A percentile compares a stretch with the other conserved stretches of the same genome.
These are phyloP conservation scores for Seminavis robusta DNA, from an alignment of 108 stramenopile genomes.

Conservation along the genomic window DNA sequence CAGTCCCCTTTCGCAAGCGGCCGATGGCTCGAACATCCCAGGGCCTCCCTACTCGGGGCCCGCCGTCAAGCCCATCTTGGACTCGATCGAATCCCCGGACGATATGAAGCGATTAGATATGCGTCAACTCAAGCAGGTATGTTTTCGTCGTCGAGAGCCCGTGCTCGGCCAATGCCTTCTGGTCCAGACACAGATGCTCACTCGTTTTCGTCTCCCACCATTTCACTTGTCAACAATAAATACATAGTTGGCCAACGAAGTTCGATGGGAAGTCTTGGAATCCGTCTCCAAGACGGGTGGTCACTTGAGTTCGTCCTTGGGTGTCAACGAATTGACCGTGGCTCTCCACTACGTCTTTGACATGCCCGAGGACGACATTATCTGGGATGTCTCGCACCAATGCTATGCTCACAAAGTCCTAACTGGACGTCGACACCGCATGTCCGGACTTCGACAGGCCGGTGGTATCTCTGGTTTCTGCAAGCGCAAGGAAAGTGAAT, in stretches of 20 bases:
- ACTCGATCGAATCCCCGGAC: conserved; percentile 71
- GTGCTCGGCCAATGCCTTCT: too few species aligned
- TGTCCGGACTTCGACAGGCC: conserved; percentile 82
- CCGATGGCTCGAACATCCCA: conserved; percentile 19
- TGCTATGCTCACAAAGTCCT: conserved; percentile 98
- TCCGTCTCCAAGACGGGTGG: conserved; percentile 97
- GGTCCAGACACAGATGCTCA: too few species aligned
- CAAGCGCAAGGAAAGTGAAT: conserved; percentile 90
- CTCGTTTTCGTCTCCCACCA: neutral
- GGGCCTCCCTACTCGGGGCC: conserved; percentile 86
- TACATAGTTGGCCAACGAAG: conserved; percentile 84
- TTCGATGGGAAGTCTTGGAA: conserved; percentile 91
- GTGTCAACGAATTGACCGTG: conserved; percentile 94
- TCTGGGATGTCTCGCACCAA: conserved; percentile 98
- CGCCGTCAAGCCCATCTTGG: conserved; percentile 85
- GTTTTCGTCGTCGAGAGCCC: conserved; percentile 1
- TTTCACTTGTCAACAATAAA: neutral
- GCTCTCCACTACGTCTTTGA: conserved; percentile 97
- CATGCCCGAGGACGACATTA: conserved; percentile 96
- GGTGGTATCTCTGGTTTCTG: conserved; percentile 94
- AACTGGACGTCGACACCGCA: conserved; percentile 85
- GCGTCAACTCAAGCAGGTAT: conserved; percentile 82
- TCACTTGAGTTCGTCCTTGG: conserved; percentile 91
- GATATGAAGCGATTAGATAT: conserved; percentile 90
- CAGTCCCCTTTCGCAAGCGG: conserved; percentile 1